Evolutionary conservation across 176 grass and related monocot species (phyloP), one percentile per base, ranked within the genome.

Genomic region (Miscanthus lutarioriparius): DNA sequence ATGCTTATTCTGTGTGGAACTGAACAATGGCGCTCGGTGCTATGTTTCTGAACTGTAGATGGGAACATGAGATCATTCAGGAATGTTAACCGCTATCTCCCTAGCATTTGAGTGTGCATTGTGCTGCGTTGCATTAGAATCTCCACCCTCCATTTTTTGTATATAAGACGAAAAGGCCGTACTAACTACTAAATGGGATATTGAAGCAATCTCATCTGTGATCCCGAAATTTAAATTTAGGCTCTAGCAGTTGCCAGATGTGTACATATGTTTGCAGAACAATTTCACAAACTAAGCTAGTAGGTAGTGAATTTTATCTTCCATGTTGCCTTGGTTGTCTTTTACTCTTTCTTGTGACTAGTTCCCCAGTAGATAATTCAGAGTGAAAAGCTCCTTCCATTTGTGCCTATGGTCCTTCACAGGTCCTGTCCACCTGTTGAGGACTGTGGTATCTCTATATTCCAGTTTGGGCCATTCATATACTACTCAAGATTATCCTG

Each of bases 231-330:
- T 62, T 62, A 11, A 26, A 62, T 62, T 68, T 69, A 30, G 6
- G 41, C 61, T 54, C 15, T 37, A 35, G 30, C 17, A 22, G 51
- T 67, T 76, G 22, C 51, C 56, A 40, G 45, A 80, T 69, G 26
- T 70, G 63, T 76, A 19, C 47, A 4, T 26, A 26, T 40, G 15
- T 49, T 53, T 69, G 45, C 47, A 51, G 53, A 28, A 40, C 26
- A 62, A 39, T 83, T 43, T 83, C 80, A 32, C 20, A 83, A 51
- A n/a, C 61, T 88, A 62, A 40, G 1, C 73, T 63, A 64, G 22
- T 38, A 16, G 53, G 33, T 64, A 70, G 56, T n/a, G 23, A 73
- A 27, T 4, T 73, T 48, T 41, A 19, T 47, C 27, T 14, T 64
- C 14, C 47, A 36, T 28, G 2, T 33, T 47, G 61, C 54, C 10